A percentile compares a stretch with the other conserved stretches of the same genome.
Conservation (phyloP, 495 filamentous ascomycete genomes). For the Arthonia radiata region DNA sequence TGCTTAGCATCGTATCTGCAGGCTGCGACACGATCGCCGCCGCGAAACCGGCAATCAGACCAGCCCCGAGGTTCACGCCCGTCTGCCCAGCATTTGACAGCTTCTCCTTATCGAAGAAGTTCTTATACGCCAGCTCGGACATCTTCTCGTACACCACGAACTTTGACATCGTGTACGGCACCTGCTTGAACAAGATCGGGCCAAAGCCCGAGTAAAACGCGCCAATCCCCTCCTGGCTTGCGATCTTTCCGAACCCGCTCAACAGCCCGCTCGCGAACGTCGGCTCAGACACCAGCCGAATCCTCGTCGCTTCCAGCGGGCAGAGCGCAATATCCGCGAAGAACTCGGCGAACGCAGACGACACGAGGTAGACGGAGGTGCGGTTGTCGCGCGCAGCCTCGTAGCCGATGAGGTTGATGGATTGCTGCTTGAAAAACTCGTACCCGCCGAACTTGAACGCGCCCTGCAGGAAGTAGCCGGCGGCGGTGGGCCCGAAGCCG, state of each 20-base stretch:
- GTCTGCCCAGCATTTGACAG: constrained; percentile 57
- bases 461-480: constrained; percentile 87
- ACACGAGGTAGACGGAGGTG: constrained; percentile 71
- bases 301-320: constrained; percentile 83
- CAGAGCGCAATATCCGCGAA: constrained; percentile 86
- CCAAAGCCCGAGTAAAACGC: constrained; percentile 92
- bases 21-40: constrained; percentile 92
- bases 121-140: constrained; percentile 47
- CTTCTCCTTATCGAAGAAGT: constrained; percentile 53
- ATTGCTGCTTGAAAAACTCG: constrained; percentile 87
- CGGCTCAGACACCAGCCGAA: constrained; percentile 80
- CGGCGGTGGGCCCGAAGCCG: constrained; percentile 65
- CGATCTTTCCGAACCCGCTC: constrained; percentile 64
- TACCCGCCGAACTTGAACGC: constrained; percentile 92
- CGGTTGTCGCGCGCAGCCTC: constrained; percentile 62
- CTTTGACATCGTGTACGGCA: constrained; percentile 99
- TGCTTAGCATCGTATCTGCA: constrained; percentile 95
- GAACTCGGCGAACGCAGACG: constrained; percentile 66
- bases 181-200: constrained; percentile 86
- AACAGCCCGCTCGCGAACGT: constrained; percentile 64
- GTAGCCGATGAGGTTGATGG: constrained; percentile 54
- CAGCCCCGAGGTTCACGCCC: constrained; percentile 74
- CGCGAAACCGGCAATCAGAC: constrained; percentile 93
- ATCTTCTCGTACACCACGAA: constrained; percentile 99
- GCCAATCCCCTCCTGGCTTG: constrained; percentile 58